These are phyloP conservation scores for Raphanus hybrid DNA, from an alignment of 441 rosid genomes.

Conservation along the genomic window DNA sequence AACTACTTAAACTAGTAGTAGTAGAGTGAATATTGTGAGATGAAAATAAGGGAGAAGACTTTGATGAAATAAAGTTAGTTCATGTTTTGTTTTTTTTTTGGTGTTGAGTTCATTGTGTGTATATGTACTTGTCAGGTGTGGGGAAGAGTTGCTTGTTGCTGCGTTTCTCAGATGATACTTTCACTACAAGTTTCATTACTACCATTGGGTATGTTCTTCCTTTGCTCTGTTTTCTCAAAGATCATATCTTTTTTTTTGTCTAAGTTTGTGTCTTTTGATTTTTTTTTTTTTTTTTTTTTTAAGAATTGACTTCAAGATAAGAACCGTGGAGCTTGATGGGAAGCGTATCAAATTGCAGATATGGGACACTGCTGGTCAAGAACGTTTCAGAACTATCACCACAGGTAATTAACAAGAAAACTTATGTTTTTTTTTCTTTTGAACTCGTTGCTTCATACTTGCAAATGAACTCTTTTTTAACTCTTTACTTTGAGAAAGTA, in stretches of 20 bases:
- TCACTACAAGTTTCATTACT: constrained; percentile 44
- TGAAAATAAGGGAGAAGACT: background rate
- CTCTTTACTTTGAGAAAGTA: background rate
- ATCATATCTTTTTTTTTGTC: background rate
- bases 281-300: background rate
- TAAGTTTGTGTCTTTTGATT: constrained; percentile 3
- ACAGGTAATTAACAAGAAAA: constrained; percentile 34
- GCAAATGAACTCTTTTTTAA: background rate
- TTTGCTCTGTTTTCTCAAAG: background rate
- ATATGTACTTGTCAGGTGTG: constrained; percentile 20
- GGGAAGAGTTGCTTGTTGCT: constrained; percentile 42
- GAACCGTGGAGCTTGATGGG: constrained; percentile 61
- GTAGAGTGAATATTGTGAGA: background rate
- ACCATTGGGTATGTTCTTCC: constrained; percentile 36
- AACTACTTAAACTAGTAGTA: background rate
- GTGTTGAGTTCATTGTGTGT: too few relatives aligned
- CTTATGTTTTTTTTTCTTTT: background rate
- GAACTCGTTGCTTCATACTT: background rate
- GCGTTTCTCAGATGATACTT: constrained; percentile 43
- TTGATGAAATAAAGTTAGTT: background rate
- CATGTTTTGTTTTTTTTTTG: background rate
- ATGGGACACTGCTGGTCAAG: constrained; percentile 70
- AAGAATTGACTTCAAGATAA: constrained; percentile 61
- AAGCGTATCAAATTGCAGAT: constrained; percentile 64
- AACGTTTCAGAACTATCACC: constrained; percentile 62